A percentile compares a stretch with the other conserved stretches of the same genome.
phyloP scores from a whole-genome alignment of 805 yeast species.

The Ogataea saltuana region DNA sequence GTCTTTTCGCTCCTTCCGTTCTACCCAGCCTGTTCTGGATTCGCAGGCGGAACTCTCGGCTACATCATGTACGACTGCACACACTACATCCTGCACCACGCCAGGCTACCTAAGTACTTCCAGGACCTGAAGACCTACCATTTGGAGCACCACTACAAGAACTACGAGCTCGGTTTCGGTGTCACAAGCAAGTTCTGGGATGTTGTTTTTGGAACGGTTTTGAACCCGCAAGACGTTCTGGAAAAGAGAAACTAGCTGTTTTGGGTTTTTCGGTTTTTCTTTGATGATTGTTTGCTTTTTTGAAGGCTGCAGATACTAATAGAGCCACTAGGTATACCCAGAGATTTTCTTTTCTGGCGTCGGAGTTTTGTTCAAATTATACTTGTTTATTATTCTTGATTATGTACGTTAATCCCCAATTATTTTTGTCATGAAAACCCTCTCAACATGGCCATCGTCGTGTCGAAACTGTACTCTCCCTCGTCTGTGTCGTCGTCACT shows the following conservation, averaged over 20 bases:
- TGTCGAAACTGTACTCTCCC: slow-evolving; percentile 15
- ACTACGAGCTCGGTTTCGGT: slow-evolving; percentile 95
- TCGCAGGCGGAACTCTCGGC: slow-evolving; percentile 95
- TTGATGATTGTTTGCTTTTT: no score
- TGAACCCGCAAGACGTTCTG: slow-evolving; percentile 49
- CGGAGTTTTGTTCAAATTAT: slow-evolving; percentile 5
- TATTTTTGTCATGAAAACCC: slow-evolving; percentile 7
- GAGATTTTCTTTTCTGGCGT: no score
- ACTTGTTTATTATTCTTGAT: no score
- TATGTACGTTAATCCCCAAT: background rate
- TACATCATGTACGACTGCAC: slow-evolving; percentile 89
- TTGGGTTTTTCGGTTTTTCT: background rate
- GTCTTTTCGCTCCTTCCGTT: slow-evolving; percentile 79
- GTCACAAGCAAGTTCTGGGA: slow-evolving; percentile 96
- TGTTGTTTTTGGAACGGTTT: slow-evolving; percentile 78
- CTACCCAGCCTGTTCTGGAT: slow-evolving; percentile 85
- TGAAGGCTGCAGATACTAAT: no score
- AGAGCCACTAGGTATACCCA: no score
- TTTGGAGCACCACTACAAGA: slow-evolving; percentile 96
- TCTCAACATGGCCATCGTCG: slow-evolving; percentile 20
- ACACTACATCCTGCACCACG: slow-evolving; percentile 94
- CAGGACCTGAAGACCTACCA: slow-evolving; percentile 86
- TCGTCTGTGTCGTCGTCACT: slow-evolving; percentile 7
- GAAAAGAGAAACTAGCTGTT: slow-evolving; percentile 44
- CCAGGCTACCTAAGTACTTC: slow-evolving; percentile 71